These are phyloP conservation scores for Moringa oleifera DNA, from an alignment of 345 rosid genomes.

Conservation along the genomic window DNA sequence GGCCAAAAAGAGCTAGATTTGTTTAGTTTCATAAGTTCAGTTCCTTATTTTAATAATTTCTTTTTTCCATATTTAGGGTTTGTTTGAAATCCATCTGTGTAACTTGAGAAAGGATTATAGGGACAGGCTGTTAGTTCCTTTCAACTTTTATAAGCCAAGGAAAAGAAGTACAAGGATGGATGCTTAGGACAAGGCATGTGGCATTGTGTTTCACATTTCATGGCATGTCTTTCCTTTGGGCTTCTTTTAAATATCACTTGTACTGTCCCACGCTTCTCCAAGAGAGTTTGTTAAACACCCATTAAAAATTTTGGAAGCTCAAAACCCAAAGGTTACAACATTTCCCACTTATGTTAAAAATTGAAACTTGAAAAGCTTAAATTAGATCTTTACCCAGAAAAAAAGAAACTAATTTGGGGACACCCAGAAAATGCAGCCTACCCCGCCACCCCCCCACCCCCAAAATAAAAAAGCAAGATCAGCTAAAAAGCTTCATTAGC, in stretches of 20 bases:
- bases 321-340: too few relatives aligned
- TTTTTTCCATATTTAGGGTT: constrained; percentile 43
- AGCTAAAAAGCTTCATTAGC: too few relatives aligned
- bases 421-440: too few relatives aligned
- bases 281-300: constrained; percentile 1
- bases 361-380: too few relatives aligned
- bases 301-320: too few relatives aligned
- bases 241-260: constrained; percentile 4
- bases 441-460: too few relatives aligned
- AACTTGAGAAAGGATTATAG: constrained; percentile 13
- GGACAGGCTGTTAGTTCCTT: constrained; percentile 43
- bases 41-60: constrained; percentile 16
- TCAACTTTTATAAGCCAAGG: constrained; percentile 17
- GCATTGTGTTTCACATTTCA: constrained; percentile 43
- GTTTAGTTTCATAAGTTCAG: constrained; percentile 9
- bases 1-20: constrained; percentile 6
- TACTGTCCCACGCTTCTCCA: constrained; percentile 9
- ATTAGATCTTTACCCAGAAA: too few relatives aligned
- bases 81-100: constrained; percentile 1
- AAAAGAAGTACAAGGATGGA: constrained; percentile 21
- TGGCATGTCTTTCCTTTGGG: constrained; percentile 33
- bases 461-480: too few relatives aligned
- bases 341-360: too few relatives aligned
- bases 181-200: constrained; percentile 33
- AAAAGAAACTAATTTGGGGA: too few relatives aligned